phyloP scores from a whole-genome alignment of 306 rosid species.

The Psophocarpus tetragonolobus region DNA sequence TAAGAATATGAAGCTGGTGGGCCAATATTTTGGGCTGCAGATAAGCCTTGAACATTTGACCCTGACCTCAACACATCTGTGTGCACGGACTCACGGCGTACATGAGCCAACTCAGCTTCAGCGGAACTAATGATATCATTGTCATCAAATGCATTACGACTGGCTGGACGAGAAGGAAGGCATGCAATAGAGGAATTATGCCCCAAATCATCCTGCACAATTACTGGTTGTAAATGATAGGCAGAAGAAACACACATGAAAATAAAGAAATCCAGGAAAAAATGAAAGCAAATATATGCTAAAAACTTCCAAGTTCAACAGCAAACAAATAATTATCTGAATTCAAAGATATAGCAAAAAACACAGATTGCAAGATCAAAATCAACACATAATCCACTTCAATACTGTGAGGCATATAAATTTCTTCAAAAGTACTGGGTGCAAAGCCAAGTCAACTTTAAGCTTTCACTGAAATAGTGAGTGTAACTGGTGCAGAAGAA shows the following conservation, averaged over 20 bases:
- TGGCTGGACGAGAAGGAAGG: constrained; percentile 85
- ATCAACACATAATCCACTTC: neutral
- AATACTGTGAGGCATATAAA: neutral
- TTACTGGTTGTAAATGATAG: constrained; percentile 16
- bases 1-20: constrained; percentile 66
- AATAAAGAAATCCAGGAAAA: neutral
- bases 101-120: constrained; percentile 65
- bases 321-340: neutral
- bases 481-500: neutral
- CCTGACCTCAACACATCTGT: constrained; percentile 56
- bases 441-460: neutral
- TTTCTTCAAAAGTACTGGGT: neutral
- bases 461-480: neutral
- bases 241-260: neutral
- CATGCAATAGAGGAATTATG: constrained; percentile 58
- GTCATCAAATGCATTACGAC: constrained; percentile 86
- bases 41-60: constrained; percentile 64
- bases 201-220: constrained; percentile 82
- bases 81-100: constrained; percentile 52
- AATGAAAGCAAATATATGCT: neutral
- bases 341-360: neutral
- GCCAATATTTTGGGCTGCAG: constrained; percentile 66
- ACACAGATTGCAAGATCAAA: neutral
- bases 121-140: constrained; percentile 62
- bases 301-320: neutral